These are phyloP conservation scores for Cornus kousa DNA, from an alignment of 148 eudicot genomes.

Conservation along the genomic window DNA sequence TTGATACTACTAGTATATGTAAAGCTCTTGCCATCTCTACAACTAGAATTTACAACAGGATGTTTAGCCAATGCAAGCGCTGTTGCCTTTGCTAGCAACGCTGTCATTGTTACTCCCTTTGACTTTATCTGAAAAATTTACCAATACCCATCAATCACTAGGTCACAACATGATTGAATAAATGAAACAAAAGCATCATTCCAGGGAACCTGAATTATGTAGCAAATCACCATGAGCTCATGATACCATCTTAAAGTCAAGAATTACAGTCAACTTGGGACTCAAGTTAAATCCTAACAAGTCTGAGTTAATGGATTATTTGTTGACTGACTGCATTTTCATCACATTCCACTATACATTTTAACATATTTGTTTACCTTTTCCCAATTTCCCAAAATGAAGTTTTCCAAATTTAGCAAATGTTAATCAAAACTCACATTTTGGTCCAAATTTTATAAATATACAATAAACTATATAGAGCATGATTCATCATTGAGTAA, in stretches of 20 bases:
- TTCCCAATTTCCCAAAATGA: background rate
- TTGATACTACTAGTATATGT: constrained; percentile 84
- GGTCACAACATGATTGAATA: background rate
- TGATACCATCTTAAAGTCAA: background rate
- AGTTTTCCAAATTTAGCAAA: background rate
- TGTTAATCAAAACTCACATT: background rate
- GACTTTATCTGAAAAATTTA: constrained; percentile 58
- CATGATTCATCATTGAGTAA: background rate
- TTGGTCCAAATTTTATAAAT: background rate
- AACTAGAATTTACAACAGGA: constrained; percentile 89
- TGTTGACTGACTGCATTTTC: background rate
- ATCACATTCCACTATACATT: background rate
- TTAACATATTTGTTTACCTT: background rate
- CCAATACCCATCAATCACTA: constrained; percentile 9
- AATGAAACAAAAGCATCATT: background rate
- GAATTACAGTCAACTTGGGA: background rate
- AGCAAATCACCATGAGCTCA: background rate
- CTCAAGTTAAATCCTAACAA: background rate
- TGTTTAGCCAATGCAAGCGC: constrained; percentile 87
- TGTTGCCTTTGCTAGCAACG: constrained; percentile 89
- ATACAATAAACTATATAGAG: background rate
- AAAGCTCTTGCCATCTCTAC: constrained; percentile 97
- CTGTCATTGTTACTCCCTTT: constrained; percentile 97
- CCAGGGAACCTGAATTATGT: background rate
- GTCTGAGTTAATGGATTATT: background rate